phyloP scores from a whole-genome alignment of 192 early-diverging fungal species.

The Podila epigama region DNA sequence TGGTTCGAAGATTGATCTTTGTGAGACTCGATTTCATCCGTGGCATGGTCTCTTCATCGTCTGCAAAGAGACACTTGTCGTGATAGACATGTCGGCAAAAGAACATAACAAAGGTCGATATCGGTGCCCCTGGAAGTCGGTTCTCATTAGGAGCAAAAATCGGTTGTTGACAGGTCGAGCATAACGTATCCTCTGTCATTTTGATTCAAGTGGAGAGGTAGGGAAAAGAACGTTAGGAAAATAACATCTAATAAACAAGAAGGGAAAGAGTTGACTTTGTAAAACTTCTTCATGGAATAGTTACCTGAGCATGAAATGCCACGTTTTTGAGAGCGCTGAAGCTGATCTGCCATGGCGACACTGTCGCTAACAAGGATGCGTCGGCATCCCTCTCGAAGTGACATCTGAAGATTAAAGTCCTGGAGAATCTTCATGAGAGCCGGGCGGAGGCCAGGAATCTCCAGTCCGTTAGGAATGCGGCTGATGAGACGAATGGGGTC shows the following conservation, averaged over 20 bases:
- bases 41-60: conserved; percentile 51
- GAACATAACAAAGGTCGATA: conserved; percentile 75
- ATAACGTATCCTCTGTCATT: conserved; percentile 53
- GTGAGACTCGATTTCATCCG: conserved; percentile 16
- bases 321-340: conserved; percentile 72
- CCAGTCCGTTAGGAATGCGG: conserved; percentile 79
- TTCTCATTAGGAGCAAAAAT: conserved; percentile 47
- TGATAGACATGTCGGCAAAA: conserved; percentile 94
- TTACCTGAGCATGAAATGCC: conserved; percentile 66
- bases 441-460: conserved; percentile 81
- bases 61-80: conserved; percentile 78
- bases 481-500: conserved; percentile 83
- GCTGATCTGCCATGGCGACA: conserved; percentile 74
- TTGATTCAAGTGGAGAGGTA: background rate
- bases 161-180: conserved; percentile 56
- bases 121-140: conserved; percentile 24
- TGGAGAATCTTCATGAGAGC: conserved; percentile 90
- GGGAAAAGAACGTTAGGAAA: background rate
- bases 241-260: background rate
- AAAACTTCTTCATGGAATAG: background rate
- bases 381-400: conserved; percentile 88
- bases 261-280: background rate
- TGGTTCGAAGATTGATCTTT: conserved; percentile 35
- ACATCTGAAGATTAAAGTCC: conserved; percentile 92
- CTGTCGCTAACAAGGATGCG: conserved; percentile 92